A percentile compares a stretch with the other conserved stretches of the same genome.
These are phyloP conservation scores for Carex scoparia DNA, from an alignment of 176 grass and related monocot species.

Conservation along the genomic window DNA sequence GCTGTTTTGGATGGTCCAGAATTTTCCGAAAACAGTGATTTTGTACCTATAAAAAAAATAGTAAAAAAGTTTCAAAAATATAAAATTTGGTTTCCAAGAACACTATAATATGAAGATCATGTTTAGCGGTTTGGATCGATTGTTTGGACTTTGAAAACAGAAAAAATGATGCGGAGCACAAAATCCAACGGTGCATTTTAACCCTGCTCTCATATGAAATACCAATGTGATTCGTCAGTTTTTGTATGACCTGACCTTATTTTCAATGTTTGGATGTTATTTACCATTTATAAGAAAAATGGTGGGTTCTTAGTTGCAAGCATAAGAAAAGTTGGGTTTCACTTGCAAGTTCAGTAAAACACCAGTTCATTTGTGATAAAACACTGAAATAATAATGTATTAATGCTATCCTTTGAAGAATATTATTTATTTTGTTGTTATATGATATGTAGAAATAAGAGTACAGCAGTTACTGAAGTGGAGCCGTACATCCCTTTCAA, in stretches of 20 bases:
- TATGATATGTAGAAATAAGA: conserved; percentile 50
- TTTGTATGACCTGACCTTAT: background rate
- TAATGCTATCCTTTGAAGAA: background rate
- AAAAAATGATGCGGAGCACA: too few species aligned
- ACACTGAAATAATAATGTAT: background rate
- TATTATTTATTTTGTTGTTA: conserved; percentile 10
- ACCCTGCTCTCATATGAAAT: background rate
- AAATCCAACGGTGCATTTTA: too few species aligned
- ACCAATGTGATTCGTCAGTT: background rate
- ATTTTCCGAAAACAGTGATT: too few species aligned
- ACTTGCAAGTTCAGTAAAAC: background rate
- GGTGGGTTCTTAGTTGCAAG: background rate
- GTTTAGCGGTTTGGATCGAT: too few species aligned
- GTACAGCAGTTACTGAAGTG: conserved; percentile 70
- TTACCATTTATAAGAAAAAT: background rate
- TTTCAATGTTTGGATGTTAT: background rate
- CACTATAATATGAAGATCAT: too few species aligned
- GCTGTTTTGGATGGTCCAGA: too few species aligned
- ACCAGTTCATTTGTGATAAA: background rate
- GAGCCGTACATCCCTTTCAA: conserved; percentile 98
- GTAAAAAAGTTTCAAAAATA: too few species aligned
- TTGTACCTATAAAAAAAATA: too few species aligned
- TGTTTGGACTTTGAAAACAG: too few species aligned
- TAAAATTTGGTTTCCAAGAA: too few species aligned
- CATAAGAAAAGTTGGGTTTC: background rate